Conservation (phyloP, 306 rosid species). For the Boehmeria nivea region DNA sequence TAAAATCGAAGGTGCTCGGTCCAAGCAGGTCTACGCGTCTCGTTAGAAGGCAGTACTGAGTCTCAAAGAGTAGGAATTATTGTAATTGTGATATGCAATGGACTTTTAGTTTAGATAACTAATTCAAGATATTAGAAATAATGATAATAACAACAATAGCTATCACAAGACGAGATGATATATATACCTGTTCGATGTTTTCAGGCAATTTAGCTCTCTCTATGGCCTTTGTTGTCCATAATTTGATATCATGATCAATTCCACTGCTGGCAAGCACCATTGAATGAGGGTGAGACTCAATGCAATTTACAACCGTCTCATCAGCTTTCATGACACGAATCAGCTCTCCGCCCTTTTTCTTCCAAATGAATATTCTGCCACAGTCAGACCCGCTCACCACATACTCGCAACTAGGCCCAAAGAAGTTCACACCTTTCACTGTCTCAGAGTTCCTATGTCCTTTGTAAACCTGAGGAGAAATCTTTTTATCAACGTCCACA, state of each 20-base stretch:
- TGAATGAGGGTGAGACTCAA: slow-evolving; percentile 85
- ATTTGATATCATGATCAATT: slow-evolving; percentile 72
- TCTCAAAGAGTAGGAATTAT: too few species aligned
- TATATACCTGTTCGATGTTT: slow-evolving; percentile 68
- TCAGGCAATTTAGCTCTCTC: slow-evolving; percentile 74
- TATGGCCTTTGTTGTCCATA: slow-evolving; percentile 85
- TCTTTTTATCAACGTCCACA: slow-evolving; percentile 35
- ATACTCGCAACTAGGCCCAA: slow-evolving; percentile 88
- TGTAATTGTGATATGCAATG: too few species aligned
- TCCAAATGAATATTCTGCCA: slow-evolving; percentile 94
- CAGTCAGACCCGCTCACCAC: slow-evolving; percentile 97
- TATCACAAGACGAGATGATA: slow-evolving; percentile 21
- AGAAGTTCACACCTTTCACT: slow-evolving; percentile 86
- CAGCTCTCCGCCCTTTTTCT: slow-evolving; percentile 73
- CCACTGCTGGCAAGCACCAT: slow-evolving; percentile 95
- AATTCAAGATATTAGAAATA: too few species aligned
- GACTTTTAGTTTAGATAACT: background rate
- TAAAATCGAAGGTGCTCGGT: too few species aligned
- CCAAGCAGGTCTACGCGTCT: too few species aligned
- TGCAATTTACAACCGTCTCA: slow-evolving; percentile 74
- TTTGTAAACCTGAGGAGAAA: slow-evolving; percentile 65
- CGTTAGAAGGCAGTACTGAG: too few species aligned
- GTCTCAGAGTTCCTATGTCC: slow-evolving; percentile 82
- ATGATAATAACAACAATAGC: slow-evolving; percentile 4
- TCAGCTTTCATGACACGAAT: slow-evolving; percentile 96